Evolutionary conservation across 2,329 filamentous ascomycete genomes (phyloP), one percentile per base, ranked within the genome.

Genomic region (Beauveria rudraprayagi): DNA sequence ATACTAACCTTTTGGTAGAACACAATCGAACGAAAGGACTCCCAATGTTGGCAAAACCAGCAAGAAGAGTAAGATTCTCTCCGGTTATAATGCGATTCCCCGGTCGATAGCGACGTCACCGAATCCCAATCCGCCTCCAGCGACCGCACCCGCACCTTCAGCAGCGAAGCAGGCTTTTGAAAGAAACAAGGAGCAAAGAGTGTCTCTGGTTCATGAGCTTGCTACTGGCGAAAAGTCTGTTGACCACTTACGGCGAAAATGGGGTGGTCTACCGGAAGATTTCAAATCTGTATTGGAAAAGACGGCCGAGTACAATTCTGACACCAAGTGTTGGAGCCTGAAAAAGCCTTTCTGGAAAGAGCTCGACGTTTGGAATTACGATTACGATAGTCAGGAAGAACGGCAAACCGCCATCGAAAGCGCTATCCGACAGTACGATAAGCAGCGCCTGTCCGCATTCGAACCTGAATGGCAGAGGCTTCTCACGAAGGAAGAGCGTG

Each of bases 401-500:
- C 80, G 85, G 34, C 77, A 90, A 69, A 73, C 79, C 66, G 80
- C 83, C 64, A 81, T 87, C 69, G 77, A 89, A 72, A 80, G 85
- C 65, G 84, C 85, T 16, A 77, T 86, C 61, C 79, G 76, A 63
- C 75, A 80, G 59, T 88, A 81, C 64, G 85, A 88, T 70, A 83
- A 80, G 69, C 77, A 82, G 70, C 77, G 85, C 43, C 65, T 87
- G 34, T 80, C 79, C 7, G 73, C 79, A 2, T 78, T 78, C 1
- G 83, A 86, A 61, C 78, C 79, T 0, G 78, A 83, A 57, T 88
- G 85, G 85, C 81, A 88, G 67, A 80, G 76, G 64, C 73, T 88
- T n/a, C 73, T 87, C 11, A 79, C 81, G 5, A 77, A 76, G 64
- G 77, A 81, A 52, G 83, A 87, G 60, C 77, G 85, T 56, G 83